Evolutionary conservation across 2,329 filamentous ascomycete species (phyloP), one percentile per base, ranked within the genome.

Genomic region (Aspergillus neotritici): DNA sequence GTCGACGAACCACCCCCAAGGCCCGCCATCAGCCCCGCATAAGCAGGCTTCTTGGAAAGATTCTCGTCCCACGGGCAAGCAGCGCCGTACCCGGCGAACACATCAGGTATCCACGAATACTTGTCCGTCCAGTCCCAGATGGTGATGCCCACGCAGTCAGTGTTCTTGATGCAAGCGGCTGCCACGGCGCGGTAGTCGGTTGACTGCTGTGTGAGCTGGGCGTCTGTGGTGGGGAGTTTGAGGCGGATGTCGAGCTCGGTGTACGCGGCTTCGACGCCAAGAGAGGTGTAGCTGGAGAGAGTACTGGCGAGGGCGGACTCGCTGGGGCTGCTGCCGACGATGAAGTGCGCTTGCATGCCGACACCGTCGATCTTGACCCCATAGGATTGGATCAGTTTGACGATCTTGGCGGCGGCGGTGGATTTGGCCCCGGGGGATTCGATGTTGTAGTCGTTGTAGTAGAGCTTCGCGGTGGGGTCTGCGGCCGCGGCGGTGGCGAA

Each of bases 381-480:
- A n/a, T 64, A 62, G 1, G 58, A 57, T 37, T 70, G 44, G 38
- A 72, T 44, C 14, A 68, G 52, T 45, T 66, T 62, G 49, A 71
- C 61, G 21, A 71, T 66, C 4, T 53, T 54, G 35, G 60, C 54
- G 1, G 62, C 62, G n/a, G 50, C 63, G 2, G 54, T 60, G 6
- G 62, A 52, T 47, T 71, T 71, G 40, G 53, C 39, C 4, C 66
- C 61, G 3, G 60, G 51, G 29, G 54, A 62, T 43, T 71, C 69
- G 42, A 71, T 68, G 54, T 66, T 69, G 43, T 68, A 69, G 39
- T 73, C 63, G 52, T 71, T 71, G 50, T 68, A 68, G 55, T 69
- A 71, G 36, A 74, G 64, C 38, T 73, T 70, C 12, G 58, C 63
- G 15, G 55, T 48, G 3, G 84, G 81, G 62, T 87, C 84, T 17